These are phyloP conservation scores for Chaetomium cochliodes DNA, from an alignment of 495 filamentous ascomycete species.

Conservation along the genomic window DNA sequence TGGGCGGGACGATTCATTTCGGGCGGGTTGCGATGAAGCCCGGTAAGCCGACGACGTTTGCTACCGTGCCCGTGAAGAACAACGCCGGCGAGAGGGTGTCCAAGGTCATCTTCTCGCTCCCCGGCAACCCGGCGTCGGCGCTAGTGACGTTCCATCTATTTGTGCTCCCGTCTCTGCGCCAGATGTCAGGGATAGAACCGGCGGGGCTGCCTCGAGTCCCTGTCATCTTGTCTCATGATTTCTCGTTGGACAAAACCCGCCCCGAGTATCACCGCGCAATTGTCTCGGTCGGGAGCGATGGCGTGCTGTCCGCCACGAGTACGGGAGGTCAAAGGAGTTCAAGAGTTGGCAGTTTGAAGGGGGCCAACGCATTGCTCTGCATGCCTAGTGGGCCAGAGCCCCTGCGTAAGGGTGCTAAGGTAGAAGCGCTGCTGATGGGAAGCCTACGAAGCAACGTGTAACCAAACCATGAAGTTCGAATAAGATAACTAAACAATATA, in stretches of 20 bases:
- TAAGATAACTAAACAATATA: constrained; percentile 25
- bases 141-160: constrained; percentile 93
- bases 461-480: not conserved
- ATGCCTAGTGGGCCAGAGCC: constrained; percentile 56
- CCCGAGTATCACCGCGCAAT: constrained; percentile 86
- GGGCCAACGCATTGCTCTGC: constrained; percentile 82
- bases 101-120: constrained; percentile 84
- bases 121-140: constrained; percentile 91
- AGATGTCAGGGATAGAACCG: constrained; percentile 59
- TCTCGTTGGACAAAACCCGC: constrained; percentile 68
- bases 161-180: constrained; percentile 82
- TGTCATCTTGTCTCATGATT: constrained; percentile 68
- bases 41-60: constrained; percentile 95
- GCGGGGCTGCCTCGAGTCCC: constrained; percentile 68
- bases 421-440: constrained; percentile 48
- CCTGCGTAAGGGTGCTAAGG: constrained; percentile 44
- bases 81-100: constrained; percentile 55
- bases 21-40: constrained; percentile 97
- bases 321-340: constrained; percentile 91
- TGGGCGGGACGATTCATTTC: constrained; percentile 95
- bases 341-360: constrained; percentile 78
- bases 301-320: constrained; percentile 70
- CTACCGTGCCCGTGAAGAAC: constrained; percentile 71
- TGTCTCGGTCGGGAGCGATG: constrained; percentile 56
- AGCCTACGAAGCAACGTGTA: constrained; percentile 34